A percentile compares a stretch with the other conserved stretches of the same genome.
phyloP scores from a whole-genome alignment of 1,284 basidiomycete genomes.

The Fomitopsis betulina region DNA sequence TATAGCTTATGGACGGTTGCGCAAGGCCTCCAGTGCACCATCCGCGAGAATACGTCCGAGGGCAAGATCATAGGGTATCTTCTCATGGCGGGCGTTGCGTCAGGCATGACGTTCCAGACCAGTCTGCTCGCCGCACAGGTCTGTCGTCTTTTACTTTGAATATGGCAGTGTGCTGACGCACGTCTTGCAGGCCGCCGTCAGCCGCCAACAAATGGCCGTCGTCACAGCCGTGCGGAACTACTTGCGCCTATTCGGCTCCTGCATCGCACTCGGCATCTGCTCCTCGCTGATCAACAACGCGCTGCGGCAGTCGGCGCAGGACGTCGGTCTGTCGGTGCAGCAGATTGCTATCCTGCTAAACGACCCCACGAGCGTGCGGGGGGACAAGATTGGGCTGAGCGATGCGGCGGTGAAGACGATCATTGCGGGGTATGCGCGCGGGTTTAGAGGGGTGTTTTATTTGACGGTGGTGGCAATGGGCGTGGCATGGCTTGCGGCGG shows the following conservation, averaged over 20 bases:
- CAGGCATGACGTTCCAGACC: constrained; percentile 20
- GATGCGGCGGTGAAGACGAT: constrained; percentile 3
- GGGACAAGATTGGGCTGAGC: background rate
- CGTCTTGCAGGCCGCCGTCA: constrained; percentile 30
- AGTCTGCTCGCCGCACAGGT: constrained; percentile 1
- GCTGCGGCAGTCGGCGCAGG: background rate
- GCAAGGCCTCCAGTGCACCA: constrained; percentile 23
- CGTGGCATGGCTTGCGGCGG: constrained; percentile 11
- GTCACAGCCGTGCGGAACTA: constrained; percentile 25
- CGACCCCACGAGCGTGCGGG: background rate
- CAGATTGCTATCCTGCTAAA: background rate
- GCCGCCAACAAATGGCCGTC: constrained; percentile 31
- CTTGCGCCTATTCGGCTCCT: constrained; percentile 32
- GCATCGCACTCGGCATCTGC: constrained; percentile 21
- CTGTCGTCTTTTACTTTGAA: no score
- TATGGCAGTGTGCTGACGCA: background rate
- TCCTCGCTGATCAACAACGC: constrained; percentile 11
- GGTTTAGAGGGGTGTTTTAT: constrained; percentile 17
- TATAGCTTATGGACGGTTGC: constrained; percentile 37
- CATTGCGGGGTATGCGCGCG: constrained; percentile 14
- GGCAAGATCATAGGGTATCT: constrained; percentile 37
- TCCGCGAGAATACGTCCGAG: constrained; percentile 29
- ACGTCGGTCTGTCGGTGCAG: background rate
- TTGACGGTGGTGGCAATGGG: constrained; percentile 9
- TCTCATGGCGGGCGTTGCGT: constrained; percentile 30